These are phyloP conservation scores for Silene noctiflora DNA, from an alignment of 179 eudicot species.

Conservation along the genomic window DNA sequence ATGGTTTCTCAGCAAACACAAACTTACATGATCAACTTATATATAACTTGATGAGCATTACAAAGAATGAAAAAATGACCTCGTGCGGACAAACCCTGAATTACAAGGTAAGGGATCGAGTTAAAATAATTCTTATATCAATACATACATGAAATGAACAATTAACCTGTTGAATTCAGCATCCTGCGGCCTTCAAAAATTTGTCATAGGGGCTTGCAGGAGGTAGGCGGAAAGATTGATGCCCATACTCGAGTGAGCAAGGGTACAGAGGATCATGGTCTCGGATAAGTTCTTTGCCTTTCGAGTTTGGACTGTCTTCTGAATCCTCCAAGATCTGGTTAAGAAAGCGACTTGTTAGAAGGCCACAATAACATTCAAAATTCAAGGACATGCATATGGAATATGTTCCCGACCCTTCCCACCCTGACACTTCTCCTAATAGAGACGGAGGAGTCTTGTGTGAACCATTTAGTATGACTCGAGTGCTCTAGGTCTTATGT, in stretches of 20 bases:
- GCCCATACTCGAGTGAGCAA: constrained; percentile 33
- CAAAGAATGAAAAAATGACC: constrained; percentile 39
- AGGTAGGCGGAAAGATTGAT: constrained; percentile 33
- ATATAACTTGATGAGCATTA: constrained; percentile 21
- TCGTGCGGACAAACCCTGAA: constrained; percentile 13
- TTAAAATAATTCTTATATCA: constrained; percentile 8
- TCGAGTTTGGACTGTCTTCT: constrained; percentile 16
- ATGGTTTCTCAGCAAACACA: neutral
- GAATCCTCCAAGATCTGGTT: constrained; percentile 20
- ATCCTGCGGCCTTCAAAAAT: constrained; percentile 37
- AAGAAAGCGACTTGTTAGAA: neutral
- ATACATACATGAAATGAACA: constrained; percentile 33
- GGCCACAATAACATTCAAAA: neutral
- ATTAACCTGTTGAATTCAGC: constrained; percentile 28
- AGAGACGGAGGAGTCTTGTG: neutral
- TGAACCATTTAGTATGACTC: no score
- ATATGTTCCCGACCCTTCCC: no score
- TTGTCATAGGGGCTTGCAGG: constrained; percentile 43
- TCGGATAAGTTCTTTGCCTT: constrained; percentile 22
- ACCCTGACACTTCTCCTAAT: no score
- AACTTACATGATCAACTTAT: neutral
- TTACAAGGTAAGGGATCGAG: neutral
- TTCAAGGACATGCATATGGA: neutral
- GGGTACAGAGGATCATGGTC: constrained; percentile 24
- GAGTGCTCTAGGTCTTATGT: no score